phyloP scores from a whole-genome alignment of 495 filamentous ascomycete species.

The Xylaria bambusicola region DNA sequence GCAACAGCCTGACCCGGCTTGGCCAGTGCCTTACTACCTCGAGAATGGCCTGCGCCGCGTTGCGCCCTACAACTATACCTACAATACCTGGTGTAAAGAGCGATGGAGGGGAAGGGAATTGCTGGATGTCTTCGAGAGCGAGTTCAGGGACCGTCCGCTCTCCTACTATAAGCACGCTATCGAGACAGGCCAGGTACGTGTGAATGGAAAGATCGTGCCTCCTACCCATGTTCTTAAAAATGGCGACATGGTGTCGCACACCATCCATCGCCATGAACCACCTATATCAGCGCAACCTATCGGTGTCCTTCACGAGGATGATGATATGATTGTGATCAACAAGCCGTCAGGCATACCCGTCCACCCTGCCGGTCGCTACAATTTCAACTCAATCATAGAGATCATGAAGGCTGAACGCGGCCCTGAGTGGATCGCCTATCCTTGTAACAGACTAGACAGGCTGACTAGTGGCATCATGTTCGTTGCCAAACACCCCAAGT shows the following conservation, averaged over 20 bases:
- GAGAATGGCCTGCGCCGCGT: constrained; percentile 80
- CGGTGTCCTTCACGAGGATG: constrained; percentile 82
- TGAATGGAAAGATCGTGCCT: constrained; percentile 67
- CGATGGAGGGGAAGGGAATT: constrained; percentile 77
- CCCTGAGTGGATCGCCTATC: constrained; percentile 67
- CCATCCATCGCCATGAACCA: constrained; percentile 92
- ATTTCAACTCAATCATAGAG: constrained; percentile 90
- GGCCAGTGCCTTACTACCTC: constrained; percentile 73
- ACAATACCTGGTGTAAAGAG: constrained; percentile 91
- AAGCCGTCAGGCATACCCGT: constrained; percentile 95
- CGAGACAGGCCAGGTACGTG: constrained; percentile 67
- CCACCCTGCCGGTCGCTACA: constrained; percentile 91
- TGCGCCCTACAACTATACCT: constrained; percentile 88
- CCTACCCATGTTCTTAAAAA: constrained; percentile 49
- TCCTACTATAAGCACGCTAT: constrained; percentile 91
- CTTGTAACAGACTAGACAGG: constrained; percentile 92
- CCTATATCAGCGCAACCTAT: constrained; percentile 81
- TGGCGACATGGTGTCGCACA: constrained; percentile 85
- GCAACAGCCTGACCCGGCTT: constrained; percentile 55
- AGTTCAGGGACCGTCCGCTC: constrained; percentile 82
- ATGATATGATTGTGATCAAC: constrained; percentile 91
- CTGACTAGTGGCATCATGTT: constrained; percentile 98
- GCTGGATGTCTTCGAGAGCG: constrained; percentile 77
- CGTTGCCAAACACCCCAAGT: constrained; percentile 78
- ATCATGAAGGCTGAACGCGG: constrained; percentile 82